phyloP scores from a whole-genome alignment of 2,329 filamentous ascomycete species.

The Penicillium sp. region DNA sequence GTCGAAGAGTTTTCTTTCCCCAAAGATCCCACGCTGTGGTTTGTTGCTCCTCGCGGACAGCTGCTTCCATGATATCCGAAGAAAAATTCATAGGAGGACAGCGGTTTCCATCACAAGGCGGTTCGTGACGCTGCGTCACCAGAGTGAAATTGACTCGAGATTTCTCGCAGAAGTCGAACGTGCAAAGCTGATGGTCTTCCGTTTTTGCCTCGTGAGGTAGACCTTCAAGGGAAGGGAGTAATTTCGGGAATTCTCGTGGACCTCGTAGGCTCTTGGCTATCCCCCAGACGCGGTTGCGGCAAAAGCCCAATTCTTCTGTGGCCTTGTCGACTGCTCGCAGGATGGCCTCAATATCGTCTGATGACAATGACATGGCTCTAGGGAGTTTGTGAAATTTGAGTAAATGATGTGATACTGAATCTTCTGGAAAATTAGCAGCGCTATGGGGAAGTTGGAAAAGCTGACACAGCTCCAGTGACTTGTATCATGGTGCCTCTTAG shows the following conservation, averaged over 20 bases:
- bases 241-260: not conserved
- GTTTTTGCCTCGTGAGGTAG: not conserved
- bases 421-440: not conserved
- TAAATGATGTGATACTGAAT: not conserved
- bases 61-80: not conserved
- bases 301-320: not conserved
- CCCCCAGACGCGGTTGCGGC: constrained; percentile 10
- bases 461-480: not conserved
- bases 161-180: constrained; percentile 11
- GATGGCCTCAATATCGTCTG: not conserved
- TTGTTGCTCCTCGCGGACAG: not conserved
- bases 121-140: constrained; percentile 3
- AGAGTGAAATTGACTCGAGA: constrained; percentile 2
- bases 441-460: not conserved
- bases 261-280: constrained; percentile 1
- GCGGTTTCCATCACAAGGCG: not conserved
- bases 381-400: not conserved
- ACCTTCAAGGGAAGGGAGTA: not conserved
- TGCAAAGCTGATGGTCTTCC: constrained; percentile 1
- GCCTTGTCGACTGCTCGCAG: not conserved
- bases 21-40: not conserved
- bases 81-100: not conserved
- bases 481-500: no score
- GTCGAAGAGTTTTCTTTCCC: not conserved
- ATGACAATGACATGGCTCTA: not conserved